Base-by-base conservation (phyloP, 148 eudicot species). In the Gaultheria prostrata region DNA sequence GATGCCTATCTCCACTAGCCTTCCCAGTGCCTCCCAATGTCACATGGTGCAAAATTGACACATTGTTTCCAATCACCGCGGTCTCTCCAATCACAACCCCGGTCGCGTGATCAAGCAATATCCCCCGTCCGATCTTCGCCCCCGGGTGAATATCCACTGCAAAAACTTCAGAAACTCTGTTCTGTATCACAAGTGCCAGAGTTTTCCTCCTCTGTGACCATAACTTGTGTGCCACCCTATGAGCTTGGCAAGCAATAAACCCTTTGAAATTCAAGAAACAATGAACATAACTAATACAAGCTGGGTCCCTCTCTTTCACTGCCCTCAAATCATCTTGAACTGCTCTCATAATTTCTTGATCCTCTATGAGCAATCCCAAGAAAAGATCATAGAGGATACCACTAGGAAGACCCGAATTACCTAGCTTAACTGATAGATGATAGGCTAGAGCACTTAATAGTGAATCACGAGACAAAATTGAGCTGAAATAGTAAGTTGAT, bases 101-200 rank as follows among this genome's bases (percentile, higher is more conserved):
- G 0, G 94, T 94, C 1, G 95, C 97, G 73, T 94, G 98, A 91
- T 94, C 97, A 50, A 94, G 84, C 87, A 94, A 78, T 53, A 93
- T 89, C 80, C 98, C 98, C 17, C 86, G 46, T 10, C 97, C 98
- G 24, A 94, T 90, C 48, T 63, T 90, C 8, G 98, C 98, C 24
- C 93, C 98, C 0, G 97, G 98, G 28, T 94, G 98, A 2, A 94
- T 93, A 76, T 94, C 98, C 56, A 93, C 94, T 0, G 93, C 95
- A 65, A 93, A 90, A 1, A 90, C 94, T 77, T 91, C 95, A 10
- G 98, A 94, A 0, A 92, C 94, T 26, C 96, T 86, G 51, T 85
- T 91, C 57, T 94, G 98, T 1, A 94, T 81, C 86, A 91, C 8
- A 4, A 93, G 81, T 21, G 97, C 93, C 85, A 93, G 51, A 3